These are phyloP conservation scores for Cercospora zeina DNA, from an alignment of 2,329 filamentous ascomycete genomes.

Conservation along the genomic window DNA sequence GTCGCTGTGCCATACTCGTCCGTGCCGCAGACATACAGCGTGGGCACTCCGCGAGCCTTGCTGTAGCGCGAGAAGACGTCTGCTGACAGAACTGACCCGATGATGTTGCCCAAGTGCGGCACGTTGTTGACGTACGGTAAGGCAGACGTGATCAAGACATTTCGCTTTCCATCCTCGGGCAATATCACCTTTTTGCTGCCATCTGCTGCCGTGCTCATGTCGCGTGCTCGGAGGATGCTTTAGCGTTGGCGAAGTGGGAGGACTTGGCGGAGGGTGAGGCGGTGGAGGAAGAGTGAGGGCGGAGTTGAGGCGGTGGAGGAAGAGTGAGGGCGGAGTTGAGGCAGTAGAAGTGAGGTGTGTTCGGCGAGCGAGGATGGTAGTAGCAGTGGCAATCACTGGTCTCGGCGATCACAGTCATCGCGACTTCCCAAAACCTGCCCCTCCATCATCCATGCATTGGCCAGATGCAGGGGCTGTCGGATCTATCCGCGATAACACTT, in stretches of 20 bases:
- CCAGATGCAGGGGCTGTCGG: background rate
- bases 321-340: background rate
- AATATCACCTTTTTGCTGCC: constrained; percentile 41
- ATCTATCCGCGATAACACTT: background rate
- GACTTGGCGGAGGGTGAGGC: background rate
- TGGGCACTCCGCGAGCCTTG: constrained; percentile 75
- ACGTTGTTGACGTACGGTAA: constrained; percentile 78
- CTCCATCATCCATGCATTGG: constrained; percentile 7
- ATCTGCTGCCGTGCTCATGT: constrained; percentile 17
- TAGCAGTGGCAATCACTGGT: background rate
- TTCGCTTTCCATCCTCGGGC: constrained; percentile 64
- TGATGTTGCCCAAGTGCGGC: constrained; percentile 83
- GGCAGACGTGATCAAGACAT: constrained; percentile 89
- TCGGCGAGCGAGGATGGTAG: background rate
- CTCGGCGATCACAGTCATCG: constrained; percentile 12
- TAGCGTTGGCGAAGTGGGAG: background rate
- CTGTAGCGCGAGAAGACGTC: constrained; percentile 76
- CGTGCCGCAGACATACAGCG: constrained; percentile 81
- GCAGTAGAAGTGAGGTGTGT: background rate
- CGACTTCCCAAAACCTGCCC: constrained; percentile 4
- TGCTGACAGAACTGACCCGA: constrained; percentile 82
- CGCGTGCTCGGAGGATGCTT: constrained; percentile 12
- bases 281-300: background rate
- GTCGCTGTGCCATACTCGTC: constrained; percentile 97
- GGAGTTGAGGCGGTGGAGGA: background rate